Conservation (phyloP, 78 protist genomes). For the Protostelium mycophagum region DNA sequence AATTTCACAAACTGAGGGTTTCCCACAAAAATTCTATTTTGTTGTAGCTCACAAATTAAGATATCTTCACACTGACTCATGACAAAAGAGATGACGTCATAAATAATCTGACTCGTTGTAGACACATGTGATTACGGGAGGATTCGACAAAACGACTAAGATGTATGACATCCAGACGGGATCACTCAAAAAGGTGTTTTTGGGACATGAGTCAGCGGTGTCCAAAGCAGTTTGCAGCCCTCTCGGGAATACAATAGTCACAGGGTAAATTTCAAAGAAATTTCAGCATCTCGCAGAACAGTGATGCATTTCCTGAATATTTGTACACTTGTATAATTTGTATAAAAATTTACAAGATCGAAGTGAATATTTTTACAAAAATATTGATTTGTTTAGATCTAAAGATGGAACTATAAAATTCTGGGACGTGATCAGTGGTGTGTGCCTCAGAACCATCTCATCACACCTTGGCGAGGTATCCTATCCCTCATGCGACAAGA, state of each 20-base stretch:
- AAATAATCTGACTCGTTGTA: background rate
- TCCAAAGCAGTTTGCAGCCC: constrained; percentile 55
- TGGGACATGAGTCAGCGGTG: constrained; percentile 60
- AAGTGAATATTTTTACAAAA: too few relatives aligned
- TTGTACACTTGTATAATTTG: too few relatives aligned
- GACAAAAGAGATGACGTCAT: background rate
- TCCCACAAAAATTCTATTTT: too few relatives aligned
- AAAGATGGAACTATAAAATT: constrained; percentile 81
- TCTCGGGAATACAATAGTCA: constrained; percentile 78
- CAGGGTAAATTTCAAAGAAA: constrained; percentile 25
- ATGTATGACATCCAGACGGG: constrained; percentile 64
- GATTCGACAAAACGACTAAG: constrained; percentile 71
- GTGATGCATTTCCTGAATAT: too few relatives aligned
- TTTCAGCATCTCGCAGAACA: background rate
- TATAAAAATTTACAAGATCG: too few relatives aligned
- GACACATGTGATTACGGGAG: constrained; percentile 58
- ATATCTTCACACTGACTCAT: too few relatives aligned
- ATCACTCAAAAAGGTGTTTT: constrained; percentile 24
- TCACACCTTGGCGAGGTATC: constrained; percentile 72
- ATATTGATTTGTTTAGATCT: background rate
- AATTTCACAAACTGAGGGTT: too few relatives aligned
- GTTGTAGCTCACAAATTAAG: too few relatives aligned
- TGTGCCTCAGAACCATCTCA: constrained; percentile 69
- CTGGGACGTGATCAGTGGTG: constrained; percentile 88
- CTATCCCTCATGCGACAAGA: too few relatives aligned